These are phyloP conservation scores for Lactarius sanguifluus DNA, from an alignment of 768 basidiomycete genomes.

Conservation along the genomic window DNA sequence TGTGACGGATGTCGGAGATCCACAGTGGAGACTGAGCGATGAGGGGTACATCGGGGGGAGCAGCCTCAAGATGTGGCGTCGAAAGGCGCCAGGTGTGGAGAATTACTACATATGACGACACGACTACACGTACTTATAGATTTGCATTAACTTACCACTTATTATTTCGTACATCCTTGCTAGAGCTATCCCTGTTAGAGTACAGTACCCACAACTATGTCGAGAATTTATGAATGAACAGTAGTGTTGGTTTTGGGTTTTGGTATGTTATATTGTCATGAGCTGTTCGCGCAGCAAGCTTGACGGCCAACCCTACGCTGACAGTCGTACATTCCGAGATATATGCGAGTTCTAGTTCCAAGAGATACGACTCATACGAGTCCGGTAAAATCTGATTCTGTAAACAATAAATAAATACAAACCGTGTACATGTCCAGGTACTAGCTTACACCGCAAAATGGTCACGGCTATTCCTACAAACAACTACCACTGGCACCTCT, in stretches of 20 bases:
- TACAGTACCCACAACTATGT: neutral
- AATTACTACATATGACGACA: constrained; percentile 17
- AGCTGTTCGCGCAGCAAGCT: too few species aligned
- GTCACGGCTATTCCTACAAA: too few species aligned
- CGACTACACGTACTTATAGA: neutral
- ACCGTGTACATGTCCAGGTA: too few species aligned
- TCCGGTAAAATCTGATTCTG: too few species aligned
- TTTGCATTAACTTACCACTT: neutral
- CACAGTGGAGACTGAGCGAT: constrained; percentile 27
- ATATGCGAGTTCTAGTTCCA: too few species aligned
- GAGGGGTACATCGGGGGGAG: constrained; percentile 30
- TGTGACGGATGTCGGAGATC: constrained; percentile 19
- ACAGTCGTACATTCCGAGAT: too few species aligned
- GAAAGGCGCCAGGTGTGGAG: constrained; percentile 32
- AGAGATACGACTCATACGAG: too few species aligned
- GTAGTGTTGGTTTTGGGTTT: neutral
- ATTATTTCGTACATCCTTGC: neutral
- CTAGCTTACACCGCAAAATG: too few species aligned
- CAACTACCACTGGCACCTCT: too few species aligned
- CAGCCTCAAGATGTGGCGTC: constrained; percentile 29
- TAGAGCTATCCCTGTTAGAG: neutral
- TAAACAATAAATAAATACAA: too few species aligned
- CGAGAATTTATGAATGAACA: neutral
- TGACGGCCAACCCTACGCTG: too few species aligned
- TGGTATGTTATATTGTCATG: too few species aligned